Conservation (phyloP, 2,329 filamentous ascomycete species). For the Incumbomyces delicatus region DNA sequence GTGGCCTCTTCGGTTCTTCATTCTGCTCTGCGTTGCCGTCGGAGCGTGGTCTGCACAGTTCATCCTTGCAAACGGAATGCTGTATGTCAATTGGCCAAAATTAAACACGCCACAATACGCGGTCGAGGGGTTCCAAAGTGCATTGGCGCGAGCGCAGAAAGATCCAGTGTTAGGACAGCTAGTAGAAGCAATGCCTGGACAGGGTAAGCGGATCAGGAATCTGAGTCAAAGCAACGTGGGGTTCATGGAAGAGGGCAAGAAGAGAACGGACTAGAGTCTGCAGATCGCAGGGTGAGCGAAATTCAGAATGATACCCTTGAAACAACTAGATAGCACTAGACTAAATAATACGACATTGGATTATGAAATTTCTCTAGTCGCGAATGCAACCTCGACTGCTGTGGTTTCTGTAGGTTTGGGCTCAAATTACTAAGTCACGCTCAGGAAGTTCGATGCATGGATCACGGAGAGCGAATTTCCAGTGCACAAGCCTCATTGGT, state of each 20-base stretch:
- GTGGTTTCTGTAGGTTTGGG: too few species aligned
- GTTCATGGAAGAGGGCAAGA: slow-evolving; percentile 93
- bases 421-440: too few species aligned
- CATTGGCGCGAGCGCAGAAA: slow-evolving; percentile 70
- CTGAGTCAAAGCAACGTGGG: slow-evolving; percentile 72
- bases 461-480: too few species aligned
- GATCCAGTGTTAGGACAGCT: slow-evolving; percentile 71
- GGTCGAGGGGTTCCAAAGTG: slow-evolving; percentile 78
- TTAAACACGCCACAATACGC: slow-evolving; percentile 82
- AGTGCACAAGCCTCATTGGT: too few species aligned
- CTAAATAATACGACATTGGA: too few species aligned
- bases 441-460: too few species aligned
- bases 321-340: too few species aligned
- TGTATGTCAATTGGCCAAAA: slow-evolving; percentile 98
- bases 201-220: slow-evolving; percentile 61
- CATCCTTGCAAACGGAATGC: slow-evolving; percentile 73
- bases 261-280: slow-evolving; percentile 64
- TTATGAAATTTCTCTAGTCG: background rate
- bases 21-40: slow-evolving; percentile 65
- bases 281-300: too few species aligned
- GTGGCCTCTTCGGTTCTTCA: slow-evolving; percentile 73
- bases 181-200: slow-evolving; percentile 41
- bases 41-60: slow-evolving; percentile 66
- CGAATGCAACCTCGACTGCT: too few species aligned
- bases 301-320: too few species aligned